Base-by-base conservation (phyloP, 768 basidiomycete species). In the Asterophora lycoperdoides region DNA sequence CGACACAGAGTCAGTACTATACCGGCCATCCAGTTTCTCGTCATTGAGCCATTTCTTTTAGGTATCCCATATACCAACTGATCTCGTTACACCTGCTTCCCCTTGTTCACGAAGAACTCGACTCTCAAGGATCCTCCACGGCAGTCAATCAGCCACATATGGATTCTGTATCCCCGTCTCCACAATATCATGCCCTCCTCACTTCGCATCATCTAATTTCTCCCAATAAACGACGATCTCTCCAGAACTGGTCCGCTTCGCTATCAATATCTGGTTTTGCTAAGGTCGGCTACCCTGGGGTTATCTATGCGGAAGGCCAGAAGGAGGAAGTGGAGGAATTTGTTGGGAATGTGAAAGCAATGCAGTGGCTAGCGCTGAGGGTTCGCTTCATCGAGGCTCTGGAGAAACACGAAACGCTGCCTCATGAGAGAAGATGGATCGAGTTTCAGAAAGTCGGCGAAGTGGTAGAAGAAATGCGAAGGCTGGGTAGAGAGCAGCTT, bases 331-430 rank as follows among this genome's bases (percentile, higher is more conserved):
- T 88, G 10, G 75, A 82, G 56, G 80, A 83, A 55, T 87, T 87
- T 55, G 77, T 85, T 1, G 66, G 60, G 15, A 83, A 82, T 44
- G 76, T 89, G 46, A 86, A 83, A 59, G 74, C 70, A 15, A 86
- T 88, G 86, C 84, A 88, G 57, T 89, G 87, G 88, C 68, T 89
- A 0, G 86, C 86, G 8, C 63, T 89, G 52, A 72, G 76, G 46
- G 65, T 85, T 5, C 64, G 86, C 18, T 84, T 86, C 56, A 60
- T 81, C 23, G 54, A 55, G 15, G 83, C 85, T 56, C 67, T 74
- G 10, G 34, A 76, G 7, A 38, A 26, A 14, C 51, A 53, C 40
- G 23, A 41, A 18, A 55, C 19, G 46, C 36, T 18, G 46, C 37
- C 29, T 15, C n/a, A 41, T 14, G 48, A 62, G 58, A 49, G 34